Evolutionary conservation across 495 filamentous ascomycete genomes (phyloP), one percentile per base, ranked within the genome.

Genomic region (Penicillium fimorum): DNA sequence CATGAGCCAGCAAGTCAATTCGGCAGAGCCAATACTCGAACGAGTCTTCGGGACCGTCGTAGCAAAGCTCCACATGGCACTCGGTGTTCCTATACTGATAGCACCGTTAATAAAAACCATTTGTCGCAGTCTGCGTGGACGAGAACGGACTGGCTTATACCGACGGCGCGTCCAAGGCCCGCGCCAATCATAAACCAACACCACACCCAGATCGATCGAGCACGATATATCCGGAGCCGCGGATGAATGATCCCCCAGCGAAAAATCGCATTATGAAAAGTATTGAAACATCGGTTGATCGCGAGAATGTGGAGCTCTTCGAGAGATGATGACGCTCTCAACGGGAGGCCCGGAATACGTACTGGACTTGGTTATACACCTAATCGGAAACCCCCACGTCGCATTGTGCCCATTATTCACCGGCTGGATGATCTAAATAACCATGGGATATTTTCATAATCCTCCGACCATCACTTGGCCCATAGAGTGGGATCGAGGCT

Each of bases 21-120:
- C 65, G 7, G 0, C 47, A 0, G 40, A 59, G 25, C 61, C 70
- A 27, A 56, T 58, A 5, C 59, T 70, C 13, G 32, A 42, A 18
- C 63, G 65, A 18, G 44, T 55, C 5, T 55, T 57, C n/a, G 54
- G 62, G 5, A 69, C 63, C 2, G 46, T 58, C 2, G 15, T 58
- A 2, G 60, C 65, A 6, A 59, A 68, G 27, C 37, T 70, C 11
- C 62, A 70, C 41, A 43, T 66, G n/a, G 55, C 60, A 10, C 51
- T 66, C 17, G 64, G 63, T 20, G 50, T 68, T 0, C 30, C 66
- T 4, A 47, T 62, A 1, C 56, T 68, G 32, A 62, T 56, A 1
- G 55, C 60, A n/a, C 63, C 68, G 5, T 61, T 66, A 0, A 52
- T 79, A 17, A 74, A 74, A 72, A 41, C 67, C 70, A 10, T 76